Evolutionary conservation across 192 early-diverging fungal species (phyloP).

Genomic region (Coemansia sp.): DNA sequence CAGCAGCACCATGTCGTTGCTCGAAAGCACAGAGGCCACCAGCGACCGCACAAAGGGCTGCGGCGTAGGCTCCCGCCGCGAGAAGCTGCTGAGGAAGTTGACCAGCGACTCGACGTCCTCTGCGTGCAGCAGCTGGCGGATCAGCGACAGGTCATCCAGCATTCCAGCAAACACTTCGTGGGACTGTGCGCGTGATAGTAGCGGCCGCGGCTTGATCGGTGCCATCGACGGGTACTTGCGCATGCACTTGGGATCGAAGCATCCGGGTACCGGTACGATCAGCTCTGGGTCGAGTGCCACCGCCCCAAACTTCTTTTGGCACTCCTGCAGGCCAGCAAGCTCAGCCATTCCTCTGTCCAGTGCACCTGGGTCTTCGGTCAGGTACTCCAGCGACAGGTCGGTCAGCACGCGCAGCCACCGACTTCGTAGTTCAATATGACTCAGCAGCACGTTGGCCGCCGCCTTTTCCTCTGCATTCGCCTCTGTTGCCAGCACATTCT

Average conservation of each 20-base stretch:
- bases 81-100: conserved; percentile 16
- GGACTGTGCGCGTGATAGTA: conserved; percentile 10
- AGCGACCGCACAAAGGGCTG: conserved; percentile 38
- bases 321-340: conserved; percentile 5
- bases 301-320: background rate
- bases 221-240: conserved; percentile 33
- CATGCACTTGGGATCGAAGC: conserved; percentile 45
- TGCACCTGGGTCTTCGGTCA: conserved; percentile 17
- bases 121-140: conserved; percentile 8
- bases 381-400: conserved; percentile 10
- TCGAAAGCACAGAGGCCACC: conserved; percentile 20
- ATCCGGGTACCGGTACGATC: conserved; percentile 15
- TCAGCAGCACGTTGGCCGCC: conserved; percentile 13
- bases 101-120: conserved; percentile 26
- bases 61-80: conserved; percentile 10
- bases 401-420: conserved; percentile 24
- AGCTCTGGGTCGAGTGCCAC: background rate
- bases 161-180: conserved; percentile 12
- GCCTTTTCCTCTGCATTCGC: background rate
- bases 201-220: conserved; percentile 34
- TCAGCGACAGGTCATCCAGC: conserved; percentile 10
- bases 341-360: background rate
- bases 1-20: conserved; percentile 13
- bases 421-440: conserved; percentile 16
- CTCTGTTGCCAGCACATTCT: background rate